A percentile compares a stretch with the other conserved stretches of the same genome.
Evolutionary conservation across 176 grass and related monocot genomes (phyloP).

Genomic region (Eleusine coracana): DNA sequence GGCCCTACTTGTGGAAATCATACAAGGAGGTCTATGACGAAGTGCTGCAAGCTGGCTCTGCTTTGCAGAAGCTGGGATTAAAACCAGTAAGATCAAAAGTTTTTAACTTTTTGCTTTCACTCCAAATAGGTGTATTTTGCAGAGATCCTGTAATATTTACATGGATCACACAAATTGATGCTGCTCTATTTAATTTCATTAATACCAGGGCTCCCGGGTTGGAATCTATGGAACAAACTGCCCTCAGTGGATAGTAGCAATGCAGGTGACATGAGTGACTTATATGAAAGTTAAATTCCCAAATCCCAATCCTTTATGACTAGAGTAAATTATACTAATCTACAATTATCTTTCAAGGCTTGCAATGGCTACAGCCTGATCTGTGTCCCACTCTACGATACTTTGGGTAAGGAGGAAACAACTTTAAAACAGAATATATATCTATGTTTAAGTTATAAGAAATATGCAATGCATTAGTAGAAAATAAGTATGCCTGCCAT

Average conservation of each 20-base stretch:
- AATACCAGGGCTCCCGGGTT: conserved; percentile 63
- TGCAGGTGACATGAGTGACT: conserved; percentile 62
- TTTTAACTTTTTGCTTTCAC: background rate
- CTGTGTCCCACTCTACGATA: conserved; percentile 93
- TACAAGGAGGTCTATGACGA: conserved; percentile 90
- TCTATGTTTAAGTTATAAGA: background rate
- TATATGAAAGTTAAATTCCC: conserved; percentile 5
- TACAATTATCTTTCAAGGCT: conserved; percentile 61
- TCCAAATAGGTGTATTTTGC: conserved; percentile 3
- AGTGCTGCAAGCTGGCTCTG: conserved; percentile 78
- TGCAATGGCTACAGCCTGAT: conserved; percentile 84
- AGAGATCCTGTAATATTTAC: conserved; percentile 12
- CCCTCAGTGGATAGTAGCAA: conserved; percentile 87
- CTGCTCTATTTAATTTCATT: conserved; percentile 22
- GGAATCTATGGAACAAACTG: conserved; percentile 95
- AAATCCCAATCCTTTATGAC: conserved; percentile 21
- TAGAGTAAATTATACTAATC: conserved; percentile 31
- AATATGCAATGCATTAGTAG: background rate
- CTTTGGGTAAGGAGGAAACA: conserved; percentile 64
- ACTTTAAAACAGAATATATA: conserved; percentile 6
- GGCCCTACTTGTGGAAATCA: conserved; percentile 92
- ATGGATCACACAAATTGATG: conserved; percentile 15
- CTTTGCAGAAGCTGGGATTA: conserved; percentile 62
- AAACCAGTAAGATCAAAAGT: conserved; percentile 57
- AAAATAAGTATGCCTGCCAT: background rate